phyloP scores from a whole-genome alignment of 352 stramenopile species.

The Paralagenidium karlingii region DNA sequence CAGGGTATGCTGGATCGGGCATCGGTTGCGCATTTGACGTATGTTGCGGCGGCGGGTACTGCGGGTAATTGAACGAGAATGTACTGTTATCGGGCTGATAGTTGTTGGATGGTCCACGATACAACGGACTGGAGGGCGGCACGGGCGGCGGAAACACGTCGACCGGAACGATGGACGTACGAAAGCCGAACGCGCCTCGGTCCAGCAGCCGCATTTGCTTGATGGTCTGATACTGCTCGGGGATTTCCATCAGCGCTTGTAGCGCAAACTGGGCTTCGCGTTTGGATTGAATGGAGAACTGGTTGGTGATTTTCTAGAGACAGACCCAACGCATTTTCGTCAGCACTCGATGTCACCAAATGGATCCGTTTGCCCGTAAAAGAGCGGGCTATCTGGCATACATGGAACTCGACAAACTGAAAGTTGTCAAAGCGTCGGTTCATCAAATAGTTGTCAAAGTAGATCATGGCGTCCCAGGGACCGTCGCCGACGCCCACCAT shows the following conservation, averaged over 20 bases:
- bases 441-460: conserved; percentile 68
- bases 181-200: conserved; percentile 9
- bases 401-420: conserved; percentile 77
- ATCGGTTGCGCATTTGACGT: no score
- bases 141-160: neutral
- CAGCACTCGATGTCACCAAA: neutral
- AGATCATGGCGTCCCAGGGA: conserved; percentile 70
- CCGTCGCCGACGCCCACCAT: conserved; percentile 75
- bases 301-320: conserved; percentile 33
- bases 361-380: no score
- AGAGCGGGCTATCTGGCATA: no score
- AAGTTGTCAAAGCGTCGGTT: conserved; percentile 81
- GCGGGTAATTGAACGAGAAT: no score
- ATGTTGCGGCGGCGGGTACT: no score
- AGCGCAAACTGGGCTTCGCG: conserved; percentile 64
- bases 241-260: conserved; percentile 77
- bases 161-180: neutral
- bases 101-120: no score
- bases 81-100: no score
- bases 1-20: no score
- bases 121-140: no score
- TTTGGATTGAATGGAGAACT: conserved; percentile 26
- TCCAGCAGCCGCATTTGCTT: conserved; percentile 54
- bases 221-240: conserved; percentile 68
- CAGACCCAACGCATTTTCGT: neutral